Base-by-base conservation (phyloP, 208 protist genomes). In the Wallacemonas sp. region DNA sequence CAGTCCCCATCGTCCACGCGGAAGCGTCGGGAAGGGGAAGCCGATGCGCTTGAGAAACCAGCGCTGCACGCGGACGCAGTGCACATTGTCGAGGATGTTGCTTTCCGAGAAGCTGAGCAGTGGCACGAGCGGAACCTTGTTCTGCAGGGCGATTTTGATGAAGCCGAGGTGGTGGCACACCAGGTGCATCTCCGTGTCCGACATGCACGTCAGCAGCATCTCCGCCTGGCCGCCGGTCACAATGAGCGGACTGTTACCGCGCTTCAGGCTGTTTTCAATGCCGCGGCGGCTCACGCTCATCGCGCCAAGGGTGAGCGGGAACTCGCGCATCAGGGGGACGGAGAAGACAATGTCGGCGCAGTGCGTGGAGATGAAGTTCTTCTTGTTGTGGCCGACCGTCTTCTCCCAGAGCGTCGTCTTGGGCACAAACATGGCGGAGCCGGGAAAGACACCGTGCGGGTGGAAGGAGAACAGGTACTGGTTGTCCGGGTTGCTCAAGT, bases 401-500 rank as follows among this genome's bases (percentile, higher is more conserved):
- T 72, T 52, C 26, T 84, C 77, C 77, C 81, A 87, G 23, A 79
- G 65, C 11, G 28, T 32, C 5, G 81, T 79, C 20, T 74, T 75
- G 23, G 81, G 81, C 12, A 67, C 67, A 67, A 32, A 44, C 29
- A 78, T 55, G 26, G 73, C 70, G 14, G 57, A 79, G 14, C 84
- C 84, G n/a, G 88, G 83, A 63, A 90, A 91, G 25, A 94, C 73
- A 33, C 88, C 84, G 72, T 91, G 86, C 29, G 86, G 84, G 65
- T 91, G 82, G 64, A 88, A 93, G 10, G 82, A 84, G 50, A 90
- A 79, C 14, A 93, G 41, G 64, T 91, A 91, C 71, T 87, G 76
- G 32, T 86, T 87, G 16, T 44, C 46, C 0, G 87, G 82, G 49
- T 91, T 67, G 64, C 29, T 77, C 23, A 83, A 66, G 61, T 90